A percentile compares a stretch with the other conserved stretches of the same genome.
These are phyloP conservation scores for Dissophora globulifera DNA, from an alignment of 192 early-diverging fungal genomes.

Conservation along the genomic window DNA sequence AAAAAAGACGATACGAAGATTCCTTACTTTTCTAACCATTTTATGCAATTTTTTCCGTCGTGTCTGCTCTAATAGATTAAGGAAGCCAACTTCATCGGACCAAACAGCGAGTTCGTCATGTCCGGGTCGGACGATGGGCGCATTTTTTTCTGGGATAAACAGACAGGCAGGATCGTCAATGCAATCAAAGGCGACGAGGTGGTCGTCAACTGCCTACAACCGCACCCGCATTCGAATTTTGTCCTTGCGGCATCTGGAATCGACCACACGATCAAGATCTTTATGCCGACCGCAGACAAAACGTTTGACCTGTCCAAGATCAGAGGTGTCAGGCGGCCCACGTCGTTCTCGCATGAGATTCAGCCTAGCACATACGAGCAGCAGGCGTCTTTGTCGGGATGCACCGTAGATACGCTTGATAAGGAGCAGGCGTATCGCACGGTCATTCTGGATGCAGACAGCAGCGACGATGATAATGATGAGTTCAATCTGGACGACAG, in stretches of 20 bases:
- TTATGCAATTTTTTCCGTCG: conserved; percentile 3
- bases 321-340: conserved; percentile 16
- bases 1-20: too few relatives aligned
- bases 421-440: conserved; percentile 9
- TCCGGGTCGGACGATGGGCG: conserved; percentile 84
- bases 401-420: conserved; percentile 12
- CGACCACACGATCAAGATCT: conserved; percentile 78
- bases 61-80: conserved; percentile 59
- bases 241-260: conserved; percentile 78
- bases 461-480: too few relatives aligned
- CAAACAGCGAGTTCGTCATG: conserved; percentile 73
- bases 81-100: conserved; percentile 78
- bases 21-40: too few relatives aligned
- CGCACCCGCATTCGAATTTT: conserved; percentile 67
- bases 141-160: conserved; percentile 74
- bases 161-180: conserved; percentile 66
- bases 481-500: too few relatives aligned
- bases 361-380: background rate
- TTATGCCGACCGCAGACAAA: conserved; percentile 58
- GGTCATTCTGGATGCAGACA: background rate
- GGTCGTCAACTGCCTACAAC: conserved; percentile 60
- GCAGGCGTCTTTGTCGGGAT: background rate
- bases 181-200: conserved; percentile 72
- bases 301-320: conserved; percentile 37
- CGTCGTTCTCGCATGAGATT: background rate